A percentile compares a stretch with the other conserved stretches of the same genome.
Conservation (phyloP, 371 early-diverging fungal genomes). For the Mortierella sp. region DNA sequence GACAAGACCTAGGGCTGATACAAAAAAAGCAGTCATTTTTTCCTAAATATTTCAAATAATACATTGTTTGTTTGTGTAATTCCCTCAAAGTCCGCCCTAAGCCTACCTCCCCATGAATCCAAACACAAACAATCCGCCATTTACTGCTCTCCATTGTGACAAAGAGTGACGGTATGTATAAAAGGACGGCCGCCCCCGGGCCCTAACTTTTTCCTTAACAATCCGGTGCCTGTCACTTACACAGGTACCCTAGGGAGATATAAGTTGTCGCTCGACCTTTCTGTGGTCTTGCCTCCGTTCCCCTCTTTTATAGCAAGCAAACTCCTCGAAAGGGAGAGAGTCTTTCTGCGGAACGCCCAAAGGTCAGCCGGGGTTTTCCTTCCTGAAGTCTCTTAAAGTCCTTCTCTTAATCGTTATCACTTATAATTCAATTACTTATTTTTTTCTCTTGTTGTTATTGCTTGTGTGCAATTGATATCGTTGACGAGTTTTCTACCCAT, state of each 20-base stretch:
- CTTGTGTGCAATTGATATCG: neutral
- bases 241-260: constrained; percentile 53
- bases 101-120: neutral
- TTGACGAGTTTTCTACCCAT: neutral
- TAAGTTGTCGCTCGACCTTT: constrained; percentile 53
- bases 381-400: constrained; percentile 44
- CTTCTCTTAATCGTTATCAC: neutral
- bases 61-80: neutral
- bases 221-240: constrained; percentile 41
- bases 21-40: neutral
- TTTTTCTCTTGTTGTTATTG: neutral
- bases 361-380: constrained; percentile 50
- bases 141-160: neutral
- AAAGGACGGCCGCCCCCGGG: neutral
- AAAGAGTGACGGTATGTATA: constrained; percentile 7
- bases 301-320: constrained; percentile 52
- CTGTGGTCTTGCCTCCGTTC: constrained; percentile 44
- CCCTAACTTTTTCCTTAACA: constrained; percentile 22
- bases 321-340: constrained; percentile 52
- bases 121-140: neutral
- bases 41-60: neutral
- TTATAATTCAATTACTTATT: neutral
- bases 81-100: neutral
- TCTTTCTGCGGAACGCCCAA: constrained; percentile 43
- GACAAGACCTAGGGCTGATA: neutral